Evolutionary conservation across 2,329 filamentous ascomycete species (phyloP), one percentile per base, ranked within the genome.

Genomic region (Chaetomium globosum): DNA sequence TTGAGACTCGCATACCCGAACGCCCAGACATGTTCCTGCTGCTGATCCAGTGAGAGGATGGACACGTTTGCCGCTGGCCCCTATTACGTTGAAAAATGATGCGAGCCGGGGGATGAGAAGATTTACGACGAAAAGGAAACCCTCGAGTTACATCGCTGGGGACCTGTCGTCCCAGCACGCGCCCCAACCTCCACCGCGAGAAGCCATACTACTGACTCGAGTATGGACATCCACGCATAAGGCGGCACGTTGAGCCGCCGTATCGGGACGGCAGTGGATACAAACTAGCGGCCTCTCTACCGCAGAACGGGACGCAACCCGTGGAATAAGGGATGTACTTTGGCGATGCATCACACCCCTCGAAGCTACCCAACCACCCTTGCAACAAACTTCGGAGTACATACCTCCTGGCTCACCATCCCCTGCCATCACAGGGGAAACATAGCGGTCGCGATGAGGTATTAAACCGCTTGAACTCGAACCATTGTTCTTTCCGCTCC

Each of bases 1-100:
- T 62, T 73, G 71, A 72, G 71, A 73, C 71, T 67, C 64, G 31
- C 53, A 58, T 59, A 46, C 53, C 61, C 55, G 28, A 55, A n/a
- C 21, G 28, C 52, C 61, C 60, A 67, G 30, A 62, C 56, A 57
- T 9, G 33, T 23, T 36, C 33, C 46, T 43, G n/a, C 30, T 54
- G 52, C n/a, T 60, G 43, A 54, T 62, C 31, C 28, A 39, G 48
- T 30, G 36, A 43, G 28, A 51, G 57, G 43, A 12, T 13, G 23
- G 26, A 36, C n/a, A 23, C 16, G 36, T n/a, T 21, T 39, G 28
- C n/a, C 28, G 36, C 13, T 31, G 43, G 2, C 16, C 33, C 61
- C 49, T 64, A 61, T 51, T 61, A 57, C 53, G 55, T 59, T 49
- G 10, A 39, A 31, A 33, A 58, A 51, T 59, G 19, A 43, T 26